Evolutionary conservation across 306 rosid genomes (phyloP).

Genomic region (Rubus parviflorus): DNA sequence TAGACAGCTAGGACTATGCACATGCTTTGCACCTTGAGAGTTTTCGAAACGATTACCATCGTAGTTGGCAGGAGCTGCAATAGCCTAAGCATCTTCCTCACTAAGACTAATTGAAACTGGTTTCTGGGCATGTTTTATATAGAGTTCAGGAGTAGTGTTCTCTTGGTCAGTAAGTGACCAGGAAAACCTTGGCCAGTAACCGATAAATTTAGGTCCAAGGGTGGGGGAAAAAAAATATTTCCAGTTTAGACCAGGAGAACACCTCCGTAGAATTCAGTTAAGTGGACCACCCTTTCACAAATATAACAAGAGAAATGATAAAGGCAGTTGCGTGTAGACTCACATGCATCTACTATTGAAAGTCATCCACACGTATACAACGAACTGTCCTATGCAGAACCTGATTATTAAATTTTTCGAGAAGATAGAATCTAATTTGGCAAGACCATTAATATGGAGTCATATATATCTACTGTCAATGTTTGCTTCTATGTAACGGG

Average conservation of each 20-base stretch:
- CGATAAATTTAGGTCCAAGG: background rate
- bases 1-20: conserved; percentile 20
- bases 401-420: background rate
- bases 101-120: background rate
- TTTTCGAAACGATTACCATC: background rate
- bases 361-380: background rate
- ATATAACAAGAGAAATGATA: too few species aligned
- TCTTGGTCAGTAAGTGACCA: background rate
- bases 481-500: background rate
- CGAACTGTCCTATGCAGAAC: background rate
- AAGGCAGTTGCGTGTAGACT: background rate
- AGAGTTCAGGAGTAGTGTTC: background rate
- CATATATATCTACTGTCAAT: background rate
- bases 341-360: background rate
- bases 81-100: background rate
- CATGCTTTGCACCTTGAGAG: background rate
- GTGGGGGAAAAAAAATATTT: background rate
- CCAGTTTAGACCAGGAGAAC: background rate
- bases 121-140: background rate
- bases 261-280: background rate
- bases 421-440: background rate
- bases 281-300: background rate
- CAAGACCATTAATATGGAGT: background rate
- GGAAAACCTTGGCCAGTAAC: background rate
- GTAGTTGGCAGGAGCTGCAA: background rate